Evolutionary conservation across 2,329 filamentous ascomycete genomes (phyloP).

Genomic region (Clonostachys byssicola): DNA sequence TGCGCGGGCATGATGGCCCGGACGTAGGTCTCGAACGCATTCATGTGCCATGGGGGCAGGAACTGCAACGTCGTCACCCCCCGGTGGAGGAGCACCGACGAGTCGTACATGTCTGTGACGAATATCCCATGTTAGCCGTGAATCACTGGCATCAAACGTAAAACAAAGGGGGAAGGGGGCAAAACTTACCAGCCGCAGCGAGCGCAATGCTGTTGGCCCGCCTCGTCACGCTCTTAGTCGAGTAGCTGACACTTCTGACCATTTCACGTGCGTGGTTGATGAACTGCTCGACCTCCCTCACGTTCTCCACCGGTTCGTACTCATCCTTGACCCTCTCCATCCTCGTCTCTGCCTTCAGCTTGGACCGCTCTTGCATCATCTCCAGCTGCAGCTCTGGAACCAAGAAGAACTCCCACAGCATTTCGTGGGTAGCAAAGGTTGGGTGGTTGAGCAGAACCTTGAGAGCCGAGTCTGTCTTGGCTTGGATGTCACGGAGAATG

Average conservation of each 20-base stretch:
- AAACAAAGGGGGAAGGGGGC: not conserved
- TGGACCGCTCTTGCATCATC: conserved; percentile 85
- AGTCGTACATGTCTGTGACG: conserved; percentile 61
- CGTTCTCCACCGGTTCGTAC: conserved; percentile 76
- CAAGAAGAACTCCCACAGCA: conserved; percentile 97
- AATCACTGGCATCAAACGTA: not conserved
- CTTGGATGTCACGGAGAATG: conserved; percentile 81
- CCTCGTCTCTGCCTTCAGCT: conserved; percentile 78
- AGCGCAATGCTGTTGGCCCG: conserved; percentile 71
- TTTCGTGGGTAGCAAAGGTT: conserved; percentile 92
- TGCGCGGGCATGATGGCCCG: conserved; percentile 62
- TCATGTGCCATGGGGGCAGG: conserved; percentile 63
- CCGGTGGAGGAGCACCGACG: conserved; percentile 49
- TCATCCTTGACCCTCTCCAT: conserved; percentile 86
- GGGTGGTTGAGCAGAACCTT: conserved; percentile 83
- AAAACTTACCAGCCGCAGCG: conserved; percentile 49
- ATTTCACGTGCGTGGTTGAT: conserved; percentile 87
- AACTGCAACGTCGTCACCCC: conserved; percentile 55
- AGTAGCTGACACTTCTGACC: conserved; percentile 78
- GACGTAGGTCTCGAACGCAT: conserved; percentile 70
- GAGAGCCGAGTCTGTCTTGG: conserved; percentile 82
- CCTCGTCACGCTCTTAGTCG: conserved; percentile 77
- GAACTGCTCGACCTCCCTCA: conserved; percentile 89
- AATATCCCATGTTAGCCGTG: not conserved
- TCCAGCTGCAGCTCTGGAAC: conserved; percentile 89